phyloP scores from a whole-genome alignment of 2,329 filamentous ascomycete species.

The Hypomyces rosellus region DNA sequence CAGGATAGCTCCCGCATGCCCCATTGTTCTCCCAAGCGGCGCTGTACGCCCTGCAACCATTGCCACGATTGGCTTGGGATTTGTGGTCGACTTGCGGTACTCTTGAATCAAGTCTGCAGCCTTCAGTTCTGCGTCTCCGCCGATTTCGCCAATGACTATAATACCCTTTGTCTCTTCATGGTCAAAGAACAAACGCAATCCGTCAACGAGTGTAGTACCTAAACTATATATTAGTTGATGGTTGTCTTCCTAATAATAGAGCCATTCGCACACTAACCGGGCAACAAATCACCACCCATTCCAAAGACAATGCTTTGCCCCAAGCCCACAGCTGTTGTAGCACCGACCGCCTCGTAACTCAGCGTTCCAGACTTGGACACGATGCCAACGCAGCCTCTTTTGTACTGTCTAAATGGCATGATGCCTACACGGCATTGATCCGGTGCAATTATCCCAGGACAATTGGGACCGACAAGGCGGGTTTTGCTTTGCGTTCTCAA shows the following conservation, averaged over 20 bases:
- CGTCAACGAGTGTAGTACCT: constrained; percentile 65
- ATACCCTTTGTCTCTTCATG: constrained; percentile 65
- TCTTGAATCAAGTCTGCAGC: constrained; percentile 65
- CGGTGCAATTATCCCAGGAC: constrained; percentile 72
- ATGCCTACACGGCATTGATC: constrained; percentile 51
- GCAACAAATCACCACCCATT: constrained; percentile 69
- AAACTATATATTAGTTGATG: not conserved
- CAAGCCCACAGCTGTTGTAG: constrained; percentile 64
- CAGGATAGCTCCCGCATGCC: constrained; percentile 62
- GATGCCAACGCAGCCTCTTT: constrained; percentile 62
- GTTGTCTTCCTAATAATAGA: not conserved
- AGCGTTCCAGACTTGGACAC: constrained; percentile 76
- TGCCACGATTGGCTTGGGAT: constrained; percentile 59
- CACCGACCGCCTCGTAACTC: constrained; percentile 73
- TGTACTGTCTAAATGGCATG: constrained; percentile 35
- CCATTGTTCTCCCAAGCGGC: constrained; percentile 58
- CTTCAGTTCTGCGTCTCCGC: constrained; percentile 61
- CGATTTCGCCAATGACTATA: constrained; percentile 66
- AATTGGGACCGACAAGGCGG: constrained; percentile 72
- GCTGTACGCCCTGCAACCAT: constrained; percentile 61
- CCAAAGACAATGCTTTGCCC: constrained; percentile 73
- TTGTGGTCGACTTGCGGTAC: constrained; percentile 49
- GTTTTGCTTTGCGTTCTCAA: constrained; percentile 65
- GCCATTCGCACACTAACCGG: constrained; percentile 37
- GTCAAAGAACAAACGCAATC: constrained; percentile 58